A percentile compares a stretch with the other conserved stretches of the same genome.
phyloP scores from a whole-genome alignment of 1,284 basidiomycete genomes.

The Rhodotorula sp. region DNA sequence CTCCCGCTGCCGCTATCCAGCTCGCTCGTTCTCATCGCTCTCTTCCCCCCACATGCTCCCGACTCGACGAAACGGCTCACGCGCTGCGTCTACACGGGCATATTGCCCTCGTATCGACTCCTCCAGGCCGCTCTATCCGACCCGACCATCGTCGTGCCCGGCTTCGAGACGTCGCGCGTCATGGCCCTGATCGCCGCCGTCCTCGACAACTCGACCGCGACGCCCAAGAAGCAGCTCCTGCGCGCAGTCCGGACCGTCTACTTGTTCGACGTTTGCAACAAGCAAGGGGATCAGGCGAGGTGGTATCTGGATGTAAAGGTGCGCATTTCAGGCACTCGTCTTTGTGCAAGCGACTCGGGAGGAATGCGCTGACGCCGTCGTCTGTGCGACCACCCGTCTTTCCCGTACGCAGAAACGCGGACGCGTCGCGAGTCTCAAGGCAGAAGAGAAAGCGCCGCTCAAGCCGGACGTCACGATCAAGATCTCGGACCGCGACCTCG shows the following conservation, averaged over 20 bases:
- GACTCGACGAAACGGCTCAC: too few relatives aligned
- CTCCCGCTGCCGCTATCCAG: too few relatives aligned
- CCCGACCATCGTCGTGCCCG: slow-evolving; percentile 20
- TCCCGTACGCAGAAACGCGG: slow-evolving; percentile 14
- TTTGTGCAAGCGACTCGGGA: background rate
- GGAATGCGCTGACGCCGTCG: background rate
- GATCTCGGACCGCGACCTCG: slow-evolving; percentile 25
- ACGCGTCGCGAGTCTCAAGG: background rate
- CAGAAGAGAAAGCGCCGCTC: slow-evolving; percentile 14
- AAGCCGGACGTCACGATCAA: slow-evolving; percentile 29
- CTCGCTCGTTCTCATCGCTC: too few relatives aligned
- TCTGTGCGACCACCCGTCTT: too few relatives aligned
- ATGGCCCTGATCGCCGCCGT: slow-evolving; percentile 30
- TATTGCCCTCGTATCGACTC: too few relatives aligned
- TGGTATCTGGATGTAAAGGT: slow-evolving; percentile 38
- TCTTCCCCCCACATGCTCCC: too few relatives aligned
- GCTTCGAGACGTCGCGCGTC: slow-evolving; percentile 26
- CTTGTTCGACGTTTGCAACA: slow-evolving; percentile 18
- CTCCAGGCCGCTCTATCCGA: slow-evolving; percentile 26
- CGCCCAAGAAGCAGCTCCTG: slow-evolving; percentile 22
- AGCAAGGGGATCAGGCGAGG: slow-evolving; percentile 5
- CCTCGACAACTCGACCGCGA: slow-evolving; percentile 11
- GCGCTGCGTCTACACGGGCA: too few relatives aligned
- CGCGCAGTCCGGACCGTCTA: slow-evolving; percentile 27
- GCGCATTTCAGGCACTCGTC: background rate